phyloP scores from a whole-genome alignment of 805 yeast species.

The Sungouiella thailandica region DNA sequence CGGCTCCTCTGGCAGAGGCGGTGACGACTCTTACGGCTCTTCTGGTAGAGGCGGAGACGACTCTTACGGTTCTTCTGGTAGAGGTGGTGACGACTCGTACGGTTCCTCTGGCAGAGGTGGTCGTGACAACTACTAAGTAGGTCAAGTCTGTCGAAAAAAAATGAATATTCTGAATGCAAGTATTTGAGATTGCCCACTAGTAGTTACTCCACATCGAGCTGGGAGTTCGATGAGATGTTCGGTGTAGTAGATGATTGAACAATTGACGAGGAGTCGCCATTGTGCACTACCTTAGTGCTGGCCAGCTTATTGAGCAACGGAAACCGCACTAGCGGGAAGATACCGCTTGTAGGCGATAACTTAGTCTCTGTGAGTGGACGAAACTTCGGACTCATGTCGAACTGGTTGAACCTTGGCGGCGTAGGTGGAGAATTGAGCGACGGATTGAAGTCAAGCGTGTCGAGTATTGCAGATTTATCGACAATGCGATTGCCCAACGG shows the following conservation, averaged over 20 bases:
- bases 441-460: constrained; percentile 25
- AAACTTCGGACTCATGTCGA: too few relatives aligned
- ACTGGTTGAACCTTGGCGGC: too few relatives aligned
- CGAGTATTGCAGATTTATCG: constrained; percentile 19
- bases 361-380: too few relatives aligned
- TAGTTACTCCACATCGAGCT: too few relatives aligned
- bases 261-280: too few relatives aligned
- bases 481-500: constrained; percentile 22
- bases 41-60: constrained; percentile 13
- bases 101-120: constrained; percentile 16
- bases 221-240: too few relatives aligned
- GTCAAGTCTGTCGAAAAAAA: too few relatives aligned
- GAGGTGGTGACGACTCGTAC: constrained; percentile 13
- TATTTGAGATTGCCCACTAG: too few relatives aligned
- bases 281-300: constrained; percentile 16
- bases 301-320: constrained; percentile 35
- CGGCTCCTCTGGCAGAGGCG: constrained; percentile 10
- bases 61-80: constrained; percentile 16
- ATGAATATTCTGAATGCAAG: too few relatives aligned
- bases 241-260: too few relatives aligned
- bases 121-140: background rate
- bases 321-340: constrained; percentile 13
- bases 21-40: constrained; percentile 18
- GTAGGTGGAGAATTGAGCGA: constrained; percentile 28
- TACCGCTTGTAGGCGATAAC: background rate